Conservation (phyloP, 257 asterid species). For the Ilex asprella region DNA sequence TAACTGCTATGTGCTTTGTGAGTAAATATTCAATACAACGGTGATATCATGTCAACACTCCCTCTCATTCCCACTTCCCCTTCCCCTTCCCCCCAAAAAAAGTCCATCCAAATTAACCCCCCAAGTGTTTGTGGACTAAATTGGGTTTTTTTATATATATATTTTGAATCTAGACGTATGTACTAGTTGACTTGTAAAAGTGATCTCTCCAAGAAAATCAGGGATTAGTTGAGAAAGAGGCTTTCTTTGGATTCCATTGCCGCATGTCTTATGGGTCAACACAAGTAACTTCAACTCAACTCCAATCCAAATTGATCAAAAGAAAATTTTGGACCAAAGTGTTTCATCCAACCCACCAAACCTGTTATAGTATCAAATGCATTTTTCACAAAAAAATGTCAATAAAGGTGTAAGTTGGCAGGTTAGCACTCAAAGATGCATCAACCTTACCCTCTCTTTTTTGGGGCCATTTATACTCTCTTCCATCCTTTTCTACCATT, state of each 20-base stretch:
- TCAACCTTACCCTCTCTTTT: too few relatives aligned
- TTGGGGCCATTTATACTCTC: slow-evolving; percentile 3
- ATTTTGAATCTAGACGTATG: too few relatives aligned
- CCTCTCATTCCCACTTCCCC: too few relatives aligned
- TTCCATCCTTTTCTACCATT: slow-evolving; percentile 2
- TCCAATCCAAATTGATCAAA: background rate
- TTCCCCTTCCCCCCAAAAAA: too few relatives aligned
- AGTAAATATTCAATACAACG: too few relatives aligned
- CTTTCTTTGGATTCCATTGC: slow-evolving; percentile 9
- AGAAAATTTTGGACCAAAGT: background rate
- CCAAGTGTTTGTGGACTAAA: too few relatives aligned
- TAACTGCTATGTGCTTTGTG: too few relatives aligned
- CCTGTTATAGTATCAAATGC: background rate
- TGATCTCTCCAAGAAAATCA: too few relatives aligned
- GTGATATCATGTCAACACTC: too few relatives aligned
- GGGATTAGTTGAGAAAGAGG: slow-evolving; percentile 16
- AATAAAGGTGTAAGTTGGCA: slow-evolving; percentile 30
- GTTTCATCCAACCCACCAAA: background rate
- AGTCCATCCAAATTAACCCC: too few relatives aligned
- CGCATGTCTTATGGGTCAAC: slow-evolving; percentile 7
- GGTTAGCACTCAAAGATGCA: slow-evolving; percentile 28
- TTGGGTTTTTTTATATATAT: too few relatives aligned
- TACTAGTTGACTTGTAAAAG: too few relatives aligned
- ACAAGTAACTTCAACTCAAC: background rate
- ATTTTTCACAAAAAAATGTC: slow-evolving; percentile 7